These are phyloP conservation scores for Penicillium angulare DNA, from an alignment of 495 filamentous ascomycete genomes.

Conservation along the genomic window DNA sequence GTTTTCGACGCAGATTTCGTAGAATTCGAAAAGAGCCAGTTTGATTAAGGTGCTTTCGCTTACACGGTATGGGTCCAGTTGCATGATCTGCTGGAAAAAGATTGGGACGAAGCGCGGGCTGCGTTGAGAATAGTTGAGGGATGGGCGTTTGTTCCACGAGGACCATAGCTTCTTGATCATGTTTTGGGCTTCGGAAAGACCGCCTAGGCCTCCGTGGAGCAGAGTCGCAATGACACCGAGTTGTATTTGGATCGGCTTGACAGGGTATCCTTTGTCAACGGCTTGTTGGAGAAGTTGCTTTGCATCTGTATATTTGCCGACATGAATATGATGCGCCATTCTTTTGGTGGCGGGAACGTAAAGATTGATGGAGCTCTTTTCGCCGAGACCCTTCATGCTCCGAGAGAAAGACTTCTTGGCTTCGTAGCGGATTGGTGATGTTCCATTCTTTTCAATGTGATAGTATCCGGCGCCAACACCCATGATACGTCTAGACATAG, in stretches of 20 bases:
- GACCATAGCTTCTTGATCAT: slow-evolving; percentile 34
- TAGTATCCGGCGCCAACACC: slow-evolving; percentile 23
- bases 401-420: slow-evolving; percentile 21
- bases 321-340: slow-evolving; percentile 38
- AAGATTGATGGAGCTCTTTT: slow-evolving; percentile 27
- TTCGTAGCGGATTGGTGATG: slow-evolving; percentile 12
- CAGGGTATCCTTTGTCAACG: slow-evolving; percentile 20
- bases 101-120: slow-evolving; percentile 27
- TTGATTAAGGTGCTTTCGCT: slow-evolving; percentile 29
- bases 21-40: slow-evolving; percentile 40
- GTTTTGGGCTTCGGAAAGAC: slow-evolving; percentile 26
- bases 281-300: slow-evolving; percentile 28
- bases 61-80: slow-evolving; percentile 11
- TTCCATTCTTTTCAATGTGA: slow-evolving; percentile 4
- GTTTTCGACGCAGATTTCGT: slow-evolving; percentile 35
- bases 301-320: slow-evolving; percentile 31
- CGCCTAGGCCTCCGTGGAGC: slow-evolving; percentile 23
- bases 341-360: slow-evolving; percentile 35
- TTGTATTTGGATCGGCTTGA: slow-evolving; percentile 36
- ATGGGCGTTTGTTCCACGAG: slow-evolving; percentile 8
- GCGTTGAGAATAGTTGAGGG: slow-evolving; percentile 12
- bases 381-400: slow-evolving; percentile 25
- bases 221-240: slow-evolving; percentile 38
- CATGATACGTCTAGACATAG: slow-evolving; percentile 37
- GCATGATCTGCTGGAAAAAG: slow-evolving; percentile 40